Evolutionary conservation across 441 rosid genomes (phyloP).

Genomic region (Raphanus hybrid): DNA sequence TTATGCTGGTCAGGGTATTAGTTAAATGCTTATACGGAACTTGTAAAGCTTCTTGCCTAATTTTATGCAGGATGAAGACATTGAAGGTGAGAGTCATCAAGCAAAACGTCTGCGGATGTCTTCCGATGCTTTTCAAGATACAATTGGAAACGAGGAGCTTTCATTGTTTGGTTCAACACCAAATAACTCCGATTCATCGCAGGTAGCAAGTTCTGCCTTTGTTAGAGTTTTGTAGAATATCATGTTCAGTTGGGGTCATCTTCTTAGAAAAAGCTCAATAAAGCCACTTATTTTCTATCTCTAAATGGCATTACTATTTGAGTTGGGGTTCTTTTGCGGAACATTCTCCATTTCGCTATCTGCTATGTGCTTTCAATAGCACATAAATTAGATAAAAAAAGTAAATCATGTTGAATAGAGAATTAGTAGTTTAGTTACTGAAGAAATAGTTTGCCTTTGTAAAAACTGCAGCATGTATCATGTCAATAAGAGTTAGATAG

Average conservation of each 20-base stretch:
- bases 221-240: conserved; percentile 35
- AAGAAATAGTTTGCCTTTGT: conserved; percentile 5
- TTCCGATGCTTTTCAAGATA: conserved; percentile 93
- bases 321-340: conserved; percentile 20
- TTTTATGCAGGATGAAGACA: conserved; percentile 80
- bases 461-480: conserved; percentile 21
- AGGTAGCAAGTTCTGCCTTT: conserved; percentile 57
- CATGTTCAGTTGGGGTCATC: conserved; percentile 15
- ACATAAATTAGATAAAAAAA: neutral
- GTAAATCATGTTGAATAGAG: conserved; percentile 3
- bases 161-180: conserved; percentile 80
- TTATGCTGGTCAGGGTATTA: conserved; percentile 25
- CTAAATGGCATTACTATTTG: conserved; percentile 21
- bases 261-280: conserved; percentile 16
- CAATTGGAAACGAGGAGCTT: conserved; percentile 91
- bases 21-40: conserved; percentile 3
- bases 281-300: conserved; percentile 28
- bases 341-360: conserved; percentile 14
- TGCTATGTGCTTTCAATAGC: conserved; percentile 4
- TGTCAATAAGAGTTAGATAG: conserved; percentile 31
- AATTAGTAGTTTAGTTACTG: neutral
- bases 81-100: conserved; percentile 82
- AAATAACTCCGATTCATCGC: conserved; percentile 81
- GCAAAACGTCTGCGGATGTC: conserved; percentile 86
- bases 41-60: conserved; percentile 10